Conservation (phyloP, 2,329 filamentous ascomycete genomes). For the Penicillium sp. region DNA sequence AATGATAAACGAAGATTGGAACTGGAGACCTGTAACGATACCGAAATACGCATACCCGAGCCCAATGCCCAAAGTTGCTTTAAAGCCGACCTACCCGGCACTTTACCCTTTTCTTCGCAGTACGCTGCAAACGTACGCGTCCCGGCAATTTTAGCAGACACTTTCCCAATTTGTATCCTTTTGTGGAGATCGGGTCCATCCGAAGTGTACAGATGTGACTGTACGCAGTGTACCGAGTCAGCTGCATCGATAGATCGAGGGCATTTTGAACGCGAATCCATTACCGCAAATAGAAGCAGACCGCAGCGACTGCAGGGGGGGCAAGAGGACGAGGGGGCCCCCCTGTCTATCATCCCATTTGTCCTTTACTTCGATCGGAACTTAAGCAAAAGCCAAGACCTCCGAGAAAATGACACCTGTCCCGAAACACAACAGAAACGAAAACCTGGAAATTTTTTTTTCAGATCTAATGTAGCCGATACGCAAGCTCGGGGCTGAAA, state of each 20-base stretch:
- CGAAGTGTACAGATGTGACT: neutral
- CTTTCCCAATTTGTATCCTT: neutral
- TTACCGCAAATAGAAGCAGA: neutral
- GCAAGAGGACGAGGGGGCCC: neutral
- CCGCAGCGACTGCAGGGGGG: neutral
- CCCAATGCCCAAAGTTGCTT: neutral
- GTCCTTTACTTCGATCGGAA: neutral
- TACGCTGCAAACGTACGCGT: neutral
- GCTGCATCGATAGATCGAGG: neutral
- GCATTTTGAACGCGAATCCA: neutral
- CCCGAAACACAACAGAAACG: neutral
- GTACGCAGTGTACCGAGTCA: neutral
- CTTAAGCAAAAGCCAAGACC: neutral
- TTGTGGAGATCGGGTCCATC: neutral
- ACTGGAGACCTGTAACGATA: neutral
- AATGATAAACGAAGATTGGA: no score
- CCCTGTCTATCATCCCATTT: neutral
- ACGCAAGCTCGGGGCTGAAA: neutral
- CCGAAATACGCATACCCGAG: constrained; percentile 14
- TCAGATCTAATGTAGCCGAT: neutral
- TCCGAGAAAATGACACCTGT: neutral
- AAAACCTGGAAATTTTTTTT: no score
- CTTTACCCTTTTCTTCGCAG: neutral
- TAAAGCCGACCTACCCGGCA: constrained; percentile 14
- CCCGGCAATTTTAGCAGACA: neutral